These are phyloP conservation scores for Neoboletus subvelutipes DNA, from an alignment of 768 basidiomycete species.

Conservation along the genomic window DNA sequence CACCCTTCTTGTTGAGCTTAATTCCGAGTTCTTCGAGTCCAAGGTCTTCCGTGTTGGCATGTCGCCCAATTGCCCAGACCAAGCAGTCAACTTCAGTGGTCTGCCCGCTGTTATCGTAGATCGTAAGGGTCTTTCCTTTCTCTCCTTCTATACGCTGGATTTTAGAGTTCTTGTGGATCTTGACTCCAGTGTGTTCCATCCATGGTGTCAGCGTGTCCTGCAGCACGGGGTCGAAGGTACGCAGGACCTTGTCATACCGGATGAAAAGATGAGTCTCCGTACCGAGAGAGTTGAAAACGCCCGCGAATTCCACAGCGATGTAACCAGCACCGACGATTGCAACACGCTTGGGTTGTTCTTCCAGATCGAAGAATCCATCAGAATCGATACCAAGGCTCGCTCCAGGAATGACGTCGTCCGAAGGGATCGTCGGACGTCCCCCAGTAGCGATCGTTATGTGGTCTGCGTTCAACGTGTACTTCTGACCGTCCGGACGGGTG, in stretches of 20 bases:
- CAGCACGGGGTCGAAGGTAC: constrained; percentile 87
- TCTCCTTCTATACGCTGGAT: constrained; percentile 75
- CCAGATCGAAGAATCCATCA: constrained; percentile 94
- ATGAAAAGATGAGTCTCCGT: constrained; percentile 92
- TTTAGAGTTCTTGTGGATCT: constrained; percentile 76
- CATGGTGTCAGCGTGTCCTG: constrained; percentile 83
- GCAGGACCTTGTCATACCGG: constrained; percentile 83
- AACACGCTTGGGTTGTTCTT: constrained; percentile 87
- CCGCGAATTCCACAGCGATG: constrained; percentile 96
- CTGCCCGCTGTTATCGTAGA: constrained; percentile 75
- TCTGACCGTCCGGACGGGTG: constrained; percentile 61
- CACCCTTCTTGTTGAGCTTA: constrained; percentile 72
- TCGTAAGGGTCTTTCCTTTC: constrained; percentile 68
- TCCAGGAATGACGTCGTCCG: constrained; percentile 80
- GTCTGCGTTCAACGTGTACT: constrained; percentile 73
- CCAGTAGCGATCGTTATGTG: constrained; percentile 85
- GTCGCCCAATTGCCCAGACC: constrained; percentile 94
- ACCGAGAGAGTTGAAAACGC: constrained; percentile 88
- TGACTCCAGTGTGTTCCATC: constrained; percentile 94
- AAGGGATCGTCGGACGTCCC: constrained; percentile 78
- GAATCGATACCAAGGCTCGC: constrained; percentile 89
- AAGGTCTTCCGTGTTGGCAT: constrained; percentile 73
- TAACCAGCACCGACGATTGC: constrained; percentile 97
- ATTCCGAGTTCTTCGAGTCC: constrained; percentile 79
- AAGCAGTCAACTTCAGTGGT: constrained; percentile 82